Evolutionary conservation across 2,329 filamentous ascomycete species (phyloP), one percentile per base, ranked within the genome.

Genomic region (Emmonsia crescens): DNA sequence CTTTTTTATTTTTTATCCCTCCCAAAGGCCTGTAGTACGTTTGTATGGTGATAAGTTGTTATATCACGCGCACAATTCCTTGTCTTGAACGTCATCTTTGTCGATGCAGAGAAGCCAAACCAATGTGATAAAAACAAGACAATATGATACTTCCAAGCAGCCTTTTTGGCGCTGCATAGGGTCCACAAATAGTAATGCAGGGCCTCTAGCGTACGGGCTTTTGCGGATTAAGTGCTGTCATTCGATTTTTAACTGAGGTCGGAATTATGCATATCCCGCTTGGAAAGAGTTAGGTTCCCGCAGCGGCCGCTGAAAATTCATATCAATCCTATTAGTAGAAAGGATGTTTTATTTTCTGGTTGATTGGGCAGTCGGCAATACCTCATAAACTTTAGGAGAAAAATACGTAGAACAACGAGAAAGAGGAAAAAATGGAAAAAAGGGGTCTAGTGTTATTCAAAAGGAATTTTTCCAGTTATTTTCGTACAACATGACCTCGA

Each of bases 271-370:
- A 57, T 21, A 57, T 57, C 29, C 38, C 9, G 27, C 27, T 46
- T 33, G 40, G 21, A n/a, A 46, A 24, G 24, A 19, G 24, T 27
- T 36, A 16, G 40, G 42, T 16, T 55, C 6, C 56, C 40, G 40
- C 56, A 31, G 24, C 16, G 56, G 29, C 56, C 40, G 56, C 56
- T 31, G 27, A 46, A 57, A 57, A 44, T 57, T 9, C 55, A 57
- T 57, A 21, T 31, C 16, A 16, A 24, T 36, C 8, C 56, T 57
- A 57, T n/a, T 5, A 21, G 54, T 31, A 27, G 56, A 46, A n/a
- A 31, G 24, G 40, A 21, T 46, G 6, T 51, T 38, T 40, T 24
- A 56, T 16, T 10, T 27, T 24, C n/a, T 2, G 52, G 3, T 38
- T 16, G 33, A 2, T 16, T 40, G 27, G 51, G 51, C 8, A n/a